Base-by-base conservation (phyloP, 2,329 filamentous ascomycete species). In the Sclerotinia trifoliorum region DNA sequence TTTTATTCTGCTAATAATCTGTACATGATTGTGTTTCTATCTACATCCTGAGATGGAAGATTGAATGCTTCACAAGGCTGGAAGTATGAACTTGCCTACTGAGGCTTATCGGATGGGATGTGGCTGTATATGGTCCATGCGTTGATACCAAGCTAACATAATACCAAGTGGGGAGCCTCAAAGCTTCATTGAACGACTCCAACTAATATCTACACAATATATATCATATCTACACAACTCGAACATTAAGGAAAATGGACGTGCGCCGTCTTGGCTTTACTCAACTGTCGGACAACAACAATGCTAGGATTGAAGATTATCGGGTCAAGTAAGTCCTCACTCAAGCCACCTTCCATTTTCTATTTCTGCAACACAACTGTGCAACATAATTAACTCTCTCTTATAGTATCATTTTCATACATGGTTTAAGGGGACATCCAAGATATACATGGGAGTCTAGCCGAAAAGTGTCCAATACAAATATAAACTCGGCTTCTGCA, bases 361-460 rank as follows among this genome's bases (percentile, higher is more conserved):
- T 35, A 35, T 35, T 35, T 35, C 32, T 35, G 54, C 54, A n/a
- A 56, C 8, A 56, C 35, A 35, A 56, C 39, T 56, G 35, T 56
- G 19, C 35, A 17, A 26, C 15, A 17, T 46, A n/a, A 61, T 29
- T 42, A 46, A 42, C n/a, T n/a, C n/a, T n/a, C 42, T 46, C 24
- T 48, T 48, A 61, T 48, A 48, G 56, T 8, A 61, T 61, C 35
- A 61, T 61, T 13, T 44, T 61, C 39, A 39, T 61, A 44, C 24
- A 61, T 61, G 57, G 57, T 32, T 15, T 61, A 39, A 44, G 39
- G 24, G 57, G 57, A 48, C 57, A 61, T 39, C 57, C 57, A 44
- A 32, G 57, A 32, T 17, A 24, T 11, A 35, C 46, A 35, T 64
- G 61, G 61, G 46, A 64, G 52, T 26, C 61, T 32, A n/a, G 48